Conservation (phyloP, 805 yeast genomes). For the Candida sithepensis region DNA sequence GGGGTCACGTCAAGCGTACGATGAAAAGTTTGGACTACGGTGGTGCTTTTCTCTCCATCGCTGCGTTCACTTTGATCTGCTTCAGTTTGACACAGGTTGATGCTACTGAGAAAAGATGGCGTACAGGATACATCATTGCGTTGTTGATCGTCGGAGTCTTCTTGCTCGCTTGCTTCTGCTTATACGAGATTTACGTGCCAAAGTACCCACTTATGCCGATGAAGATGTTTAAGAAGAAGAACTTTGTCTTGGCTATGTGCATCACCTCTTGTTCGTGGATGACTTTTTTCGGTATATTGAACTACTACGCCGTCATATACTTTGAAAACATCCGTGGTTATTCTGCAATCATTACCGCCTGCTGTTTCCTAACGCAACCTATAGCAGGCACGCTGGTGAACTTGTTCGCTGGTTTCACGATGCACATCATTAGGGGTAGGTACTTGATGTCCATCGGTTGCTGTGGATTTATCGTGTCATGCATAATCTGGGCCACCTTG, state of each 20-base stretch:
- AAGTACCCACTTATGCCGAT: constrained; percentile 46
- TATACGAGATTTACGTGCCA: constrained; percentile 39
- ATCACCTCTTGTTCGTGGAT: constrained; percentile 39
- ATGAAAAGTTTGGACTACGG: constrained; percentile 35
- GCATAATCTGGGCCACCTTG: constrained; percentile 42
- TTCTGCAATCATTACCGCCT: constrained; percentile 39
- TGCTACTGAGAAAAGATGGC: constrained; percentile 40
- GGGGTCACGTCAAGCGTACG: constrained; percentile 21
- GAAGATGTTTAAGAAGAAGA: constrained; percentile 36
- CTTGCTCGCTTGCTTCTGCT: constrained; percentile 31
- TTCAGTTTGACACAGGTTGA: constrained; percentile 44
- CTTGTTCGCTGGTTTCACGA: constrained; percentile 41
- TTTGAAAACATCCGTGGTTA: constrained; percentile 38
- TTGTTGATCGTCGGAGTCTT: constrained; percentile 37
- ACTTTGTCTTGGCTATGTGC: constrained; percentile 38
- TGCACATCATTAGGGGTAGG: constrained; percentile 42
- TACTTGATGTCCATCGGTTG: constrained; percentile 34
- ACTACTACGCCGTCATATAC: constrained; percentile 39
- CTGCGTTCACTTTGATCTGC: constrained; percentile 39
- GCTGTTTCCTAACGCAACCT: constrained; percentile 42
- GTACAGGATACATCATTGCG: constrained; percentile 43
- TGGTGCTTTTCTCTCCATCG: constrained; percentile 40
- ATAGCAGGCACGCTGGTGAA: constrained; percentile 40
- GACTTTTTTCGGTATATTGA: constrained; percentile 37
- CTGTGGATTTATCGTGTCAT: constrained; percentile 33